phyloP scores from a whole-genome alignment of 257 asterid genomes.

The Primulina tabacum region DNA sequence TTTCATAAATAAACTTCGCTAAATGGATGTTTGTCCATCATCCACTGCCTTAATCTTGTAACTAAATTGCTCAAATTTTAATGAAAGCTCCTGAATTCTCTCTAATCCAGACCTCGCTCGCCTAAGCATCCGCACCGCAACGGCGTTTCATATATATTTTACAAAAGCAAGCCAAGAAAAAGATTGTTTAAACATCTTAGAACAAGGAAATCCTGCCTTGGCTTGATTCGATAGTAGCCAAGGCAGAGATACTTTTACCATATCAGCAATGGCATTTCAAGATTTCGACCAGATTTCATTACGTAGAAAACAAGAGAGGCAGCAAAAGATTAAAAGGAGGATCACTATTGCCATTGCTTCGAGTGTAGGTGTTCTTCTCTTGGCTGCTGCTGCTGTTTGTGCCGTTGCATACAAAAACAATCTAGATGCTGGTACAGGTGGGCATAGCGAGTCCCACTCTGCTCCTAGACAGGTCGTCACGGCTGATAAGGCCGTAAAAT shows the following conservation, averaged over 20 bases:
- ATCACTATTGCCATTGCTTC: constrained; percentile 42
- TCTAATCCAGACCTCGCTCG: constrained; percentile 37
- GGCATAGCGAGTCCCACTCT: neutral
- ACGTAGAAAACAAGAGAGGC: constrained; percentile 54
- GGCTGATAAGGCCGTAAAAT: constrained; percentile 40
- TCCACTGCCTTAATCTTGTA: constrained; percentile 19
- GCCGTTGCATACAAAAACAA: constrained; percentile 33
- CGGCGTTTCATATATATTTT: constrained; percentile 19
- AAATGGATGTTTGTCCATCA: constrained; percentile 10
- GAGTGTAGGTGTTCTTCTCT: constrained; percentile 33
- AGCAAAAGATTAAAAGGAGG: constrained; percentile 34
- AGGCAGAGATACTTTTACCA: constrained; percentile 45
- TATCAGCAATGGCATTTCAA: constrained; percentile 69
- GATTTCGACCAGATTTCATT: constrained; percentile 84
- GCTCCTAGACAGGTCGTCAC: constrained; percentile 3
- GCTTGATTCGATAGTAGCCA: constrained; percentile 48
- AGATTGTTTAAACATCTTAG: neutral
- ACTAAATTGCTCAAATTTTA: constrained; percentile 22
- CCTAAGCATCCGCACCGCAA: constrained; percentile 24
- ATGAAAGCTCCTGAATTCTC: constrained; percentile 46
- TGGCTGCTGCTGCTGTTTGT: constrained; percentile 49
- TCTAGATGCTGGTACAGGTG: neutral
- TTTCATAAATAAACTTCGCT: neutral
- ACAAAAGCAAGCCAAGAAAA: neutral
- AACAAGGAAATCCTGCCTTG: constrained; percentile 58